These are phyloP conservation scores for Aspergillus quadricinctus DNA, from an alignment of 2,329 filamentous ascomycete species.

Conservation along the genomic window DNA sequence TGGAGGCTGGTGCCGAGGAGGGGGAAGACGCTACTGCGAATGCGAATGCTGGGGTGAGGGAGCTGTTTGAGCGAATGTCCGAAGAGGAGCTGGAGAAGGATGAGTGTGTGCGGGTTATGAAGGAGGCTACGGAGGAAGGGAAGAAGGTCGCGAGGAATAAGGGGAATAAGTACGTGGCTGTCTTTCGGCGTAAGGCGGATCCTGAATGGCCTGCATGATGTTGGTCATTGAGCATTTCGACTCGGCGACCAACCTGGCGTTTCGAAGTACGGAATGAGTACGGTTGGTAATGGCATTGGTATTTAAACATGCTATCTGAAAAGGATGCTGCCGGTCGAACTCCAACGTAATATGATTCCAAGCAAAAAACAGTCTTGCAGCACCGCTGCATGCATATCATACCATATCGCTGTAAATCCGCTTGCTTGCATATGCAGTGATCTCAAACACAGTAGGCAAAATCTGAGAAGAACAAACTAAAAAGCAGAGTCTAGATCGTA, in stretches of 20 bases:
- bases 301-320: not conserved
- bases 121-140: constrained; percentile 84
- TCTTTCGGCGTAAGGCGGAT: constrained; percentile 77
- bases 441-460: not conserved
- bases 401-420: not conserved
- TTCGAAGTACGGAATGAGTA: too few relatives aligned
- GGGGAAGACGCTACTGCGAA: constrained; percentile 67
- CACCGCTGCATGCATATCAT: not conserved
- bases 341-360: not conserved
- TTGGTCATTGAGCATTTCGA: too few relatives aligned
- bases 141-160: constrained; percentile 93
- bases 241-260: too few relatives aligned
- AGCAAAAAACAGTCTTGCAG: not conserved
- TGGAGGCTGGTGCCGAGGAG: constrained; percentile 59
- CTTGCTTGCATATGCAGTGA: not conserved
- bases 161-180: constrained; percentile 84
- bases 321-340: not conserved
- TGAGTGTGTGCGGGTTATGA: constrained; percentile 60
- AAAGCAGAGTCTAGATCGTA: not conserved
- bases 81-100: constrained; percentile 52
- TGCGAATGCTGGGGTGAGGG: constrained; percentile 53
- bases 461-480: not conserved
- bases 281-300: too few relatives aligned
- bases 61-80: constrained; percentile 69
- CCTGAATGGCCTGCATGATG: constrained; percentile 59